Base-by-base conservation (phyloP, 768 basidiomycete genomes). In the Panaeolus papilionaceus region DNA sequence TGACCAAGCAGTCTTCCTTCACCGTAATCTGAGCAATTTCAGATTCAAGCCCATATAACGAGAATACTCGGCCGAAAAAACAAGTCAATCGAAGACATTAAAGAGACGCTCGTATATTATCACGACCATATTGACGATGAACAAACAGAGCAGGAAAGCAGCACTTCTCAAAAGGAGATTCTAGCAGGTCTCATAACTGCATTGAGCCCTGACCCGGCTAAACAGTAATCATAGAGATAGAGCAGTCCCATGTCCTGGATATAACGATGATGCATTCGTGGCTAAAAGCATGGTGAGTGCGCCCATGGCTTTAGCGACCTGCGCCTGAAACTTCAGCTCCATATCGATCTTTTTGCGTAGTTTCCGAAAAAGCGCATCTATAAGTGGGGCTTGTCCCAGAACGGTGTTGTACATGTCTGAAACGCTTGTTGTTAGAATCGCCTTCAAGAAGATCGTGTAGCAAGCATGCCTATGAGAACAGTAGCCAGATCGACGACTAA, bases 341-440 rank as follows among this genome's bases (percentile, higher is more conserved):
- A 89, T 86, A 47, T 87, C 79, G n/a, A 99, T 86, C 75, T 96
- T 95, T 76, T 89, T 92, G 66, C 89, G 90, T 49, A 99, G 80
- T 40, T 91, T 89, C 33, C 91, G 80, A 73, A 99, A 91, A 44
- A 97, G 83, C 6, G 91, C 84, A 78, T 99, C 98, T 64, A 99
- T 92, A 51, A 96, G 81, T 0, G 96, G 95, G 26, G 96, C 96
- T 78, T 97, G 95, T 2, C 97, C 97, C n/a, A 99, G 81, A 40
- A 97, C 91, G 0, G 94, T 87, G 2, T 86, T 83, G 77, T 99
- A 99, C 87, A 98, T 92, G 63, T 98, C 97, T 99, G 64, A 74
- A 18, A 26, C 18, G 33, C 16, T 42, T 26, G 47, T 61, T 66
- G 65, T 64, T 28, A 68, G 62, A 18, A 38, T 45, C 45, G 1